Conservation (phyloP, 2,329 filamentous ascomycete genomes). For the Fusarium illudens region DNA sequence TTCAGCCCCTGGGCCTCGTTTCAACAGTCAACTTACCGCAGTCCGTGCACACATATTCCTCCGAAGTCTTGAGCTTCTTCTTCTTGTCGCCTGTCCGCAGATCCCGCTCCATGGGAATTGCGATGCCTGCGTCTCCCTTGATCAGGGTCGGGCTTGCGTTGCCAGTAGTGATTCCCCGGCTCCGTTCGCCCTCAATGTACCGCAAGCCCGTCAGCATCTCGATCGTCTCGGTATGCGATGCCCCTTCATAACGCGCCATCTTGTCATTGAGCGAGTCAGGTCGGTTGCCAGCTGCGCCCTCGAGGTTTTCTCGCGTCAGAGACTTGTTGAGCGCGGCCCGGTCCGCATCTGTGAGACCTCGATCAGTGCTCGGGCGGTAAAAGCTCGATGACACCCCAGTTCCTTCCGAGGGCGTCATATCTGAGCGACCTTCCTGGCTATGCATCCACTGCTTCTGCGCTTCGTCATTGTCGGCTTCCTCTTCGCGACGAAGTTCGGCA, state of each 20-base stretch:
- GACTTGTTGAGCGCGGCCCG: constrained; percentile 71
- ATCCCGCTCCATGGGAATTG: constrained; percentile 82
- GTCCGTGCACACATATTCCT: constrained; percentile 96
- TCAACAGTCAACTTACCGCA: constrained; percentile 68
- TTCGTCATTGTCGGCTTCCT: constrained; percentile 79
- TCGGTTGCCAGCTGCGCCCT: constrained; percentile 72
- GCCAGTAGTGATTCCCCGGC: constrained; percentile 86
- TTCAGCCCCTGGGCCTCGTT: background rate
- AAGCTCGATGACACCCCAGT: constrained; percentile 49
- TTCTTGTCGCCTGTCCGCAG: constrained; percentile 79
- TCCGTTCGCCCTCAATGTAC: constrained; percentile 89
- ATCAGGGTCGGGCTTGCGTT: constrained; percentile 82
- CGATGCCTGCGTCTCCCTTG: constrained; percentile 85
- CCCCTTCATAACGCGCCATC: constrained; percentile 81
- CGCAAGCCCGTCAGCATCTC: constrained; percentile 91
- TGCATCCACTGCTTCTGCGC: constrained; percentile 68
- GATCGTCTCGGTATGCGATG: constrained; percentile 83
- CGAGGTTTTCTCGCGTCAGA: constrained; percentile 81
- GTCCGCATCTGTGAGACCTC: constrained; percentile 71
- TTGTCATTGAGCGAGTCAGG: constrained; percentile 84
- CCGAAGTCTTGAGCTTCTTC: constrained; percentile 81
- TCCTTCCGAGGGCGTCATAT: constrained; percentile 60
- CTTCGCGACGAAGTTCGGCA: constrained; percentile 83
- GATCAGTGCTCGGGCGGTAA: constrained; percentile 49
- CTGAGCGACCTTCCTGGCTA: constrained; percentile 65